Base-by-base conservation (phyloP, 2,329 filamentous ascomycete genomes). In the Dothidotthia symphoricarpi region DNA sequence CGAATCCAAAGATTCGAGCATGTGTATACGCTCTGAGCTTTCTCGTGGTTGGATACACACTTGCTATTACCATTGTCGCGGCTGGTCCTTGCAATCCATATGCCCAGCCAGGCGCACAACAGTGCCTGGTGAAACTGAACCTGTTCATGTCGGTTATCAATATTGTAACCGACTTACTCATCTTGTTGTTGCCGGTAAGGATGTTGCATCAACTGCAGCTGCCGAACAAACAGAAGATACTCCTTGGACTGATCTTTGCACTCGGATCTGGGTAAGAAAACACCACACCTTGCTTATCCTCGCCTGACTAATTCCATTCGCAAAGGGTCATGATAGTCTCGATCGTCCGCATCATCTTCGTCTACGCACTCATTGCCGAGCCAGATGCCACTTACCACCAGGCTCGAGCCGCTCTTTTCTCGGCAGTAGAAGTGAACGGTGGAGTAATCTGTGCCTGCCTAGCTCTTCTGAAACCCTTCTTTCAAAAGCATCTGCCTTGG, bases 101-200 rank as follows among this genome's bases (percentile, higher is more conserved):
- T 9, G 33, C 34, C 6, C 45, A 47, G 26, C 34, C 26, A 3
- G 42, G 45, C 11, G 9, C 19, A 22, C 40, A 38, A n/a, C 39
- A 42, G 16, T 55, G 49, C 26, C 43, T 55, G 24, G 46, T 43
- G 9, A 36, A 48, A 14, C 28, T 51, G n/a, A 50, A 50, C 11
- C 35, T 55, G n/a, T 46, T 44, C 28, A 45, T 46, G 45, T 40
- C 45, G 2, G 42, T 50, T 16, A 50, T 66, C 39, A 67, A 66
- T 27, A 66, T 67, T 30, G 33, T 59, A 9, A 66, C 62, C 16
- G 64, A 68, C 43, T 42, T 63, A n/a, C 41, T 55, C 15, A 60
- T 66, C n/a, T 47, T 61, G 4, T 34, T 59, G 2, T 37, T 67
- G 3, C 64, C 64, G 14, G 28, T 54, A 28, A 45, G 41, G 2